phyloP scores from a whole-genome alignment of 1,139 yeast species.

The Kodamaea derodonti region DNA sequence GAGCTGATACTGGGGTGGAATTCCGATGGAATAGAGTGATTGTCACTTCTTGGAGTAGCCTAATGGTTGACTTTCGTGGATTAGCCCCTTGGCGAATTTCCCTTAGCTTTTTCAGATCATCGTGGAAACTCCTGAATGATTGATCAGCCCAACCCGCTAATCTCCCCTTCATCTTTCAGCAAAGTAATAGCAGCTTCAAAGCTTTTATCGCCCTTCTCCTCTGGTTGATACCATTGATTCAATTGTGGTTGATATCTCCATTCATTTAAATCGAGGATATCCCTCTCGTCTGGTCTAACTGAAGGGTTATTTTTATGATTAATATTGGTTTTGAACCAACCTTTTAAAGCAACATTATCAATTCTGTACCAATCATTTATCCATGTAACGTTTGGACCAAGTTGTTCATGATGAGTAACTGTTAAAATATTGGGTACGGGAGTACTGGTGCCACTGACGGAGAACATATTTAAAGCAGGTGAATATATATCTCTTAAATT shows the following conservation, averaged over 20 bases:
- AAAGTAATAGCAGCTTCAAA: slow-evolving; percentile 1
- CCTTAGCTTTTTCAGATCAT: too few species aligned
- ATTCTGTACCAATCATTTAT: slow-evolving; percentile 36
- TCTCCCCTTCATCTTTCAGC: slow-evolving; percentile 1
- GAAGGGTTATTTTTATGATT: slow-evolving; percentile 14
- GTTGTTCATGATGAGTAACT: slow-evolving; percentile 17
- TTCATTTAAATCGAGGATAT: slow-evolving; percentile 7
- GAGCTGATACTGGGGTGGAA: too few species aligned
- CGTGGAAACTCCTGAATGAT: too few species aligned
- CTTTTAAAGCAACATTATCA: slow-evolving; percentile 31
- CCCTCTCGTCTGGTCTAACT: slow-evolving; percentile 1
- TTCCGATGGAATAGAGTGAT: too few species aligned
- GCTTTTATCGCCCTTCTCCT: not conserved
- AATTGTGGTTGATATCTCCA: slow-evolving; percentile 4
- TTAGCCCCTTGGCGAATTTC: too few species aligned
- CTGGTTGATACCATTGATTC: not conserved
- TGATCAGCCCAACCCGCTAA: slow-evolving; percentile 1
- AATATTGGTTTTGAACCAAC: slow-evolving; percentile 35
- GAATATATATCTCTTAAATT: too few species aligned
- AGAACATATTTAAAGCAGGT: too few species aligned
- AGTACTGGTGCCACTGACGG: slow-evolving; percentile 12
- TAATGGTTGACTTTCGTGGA: too few species aligned
- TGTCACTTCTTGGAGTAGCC: too few species aligned
- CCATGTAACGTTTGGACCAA: slow-evolving; percentile 36
- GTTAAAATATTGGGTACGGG: slow-evolving; percentile 8